phyloP scores from a whole-genome alignment of 768 basidiomycete genomes.

The Auriscalpium orientale region DNA sequence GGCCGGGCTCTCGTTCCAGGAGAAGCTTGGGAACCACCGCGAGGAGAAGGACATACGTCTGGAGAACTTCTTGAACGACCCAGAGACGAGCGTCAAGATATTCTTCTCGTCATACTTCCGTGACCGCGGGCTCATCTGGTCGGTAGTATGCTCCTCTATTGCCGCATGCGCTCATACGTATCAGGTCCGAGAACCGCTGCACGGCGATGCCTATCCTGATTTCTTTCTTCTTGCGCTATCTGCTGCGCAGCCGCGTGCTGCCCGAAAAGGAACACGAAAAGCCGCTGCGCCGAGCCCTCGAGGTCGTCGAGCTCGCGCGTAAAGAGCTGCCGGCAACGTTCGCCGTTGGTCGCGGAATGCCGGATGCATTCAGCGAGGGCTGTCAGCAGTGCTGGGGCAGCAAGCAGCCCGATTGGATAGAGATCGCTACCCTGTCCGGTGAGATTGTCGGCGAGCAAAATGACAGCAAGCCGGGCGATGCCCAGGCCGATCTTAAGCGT shows the following conservation, averaged over 20 bases:
- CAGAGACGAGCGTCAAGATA: slow-evolving; percentile 47
- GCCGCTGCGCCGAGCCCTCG: slow-evolving; percentile 38
- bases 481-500: background rate
- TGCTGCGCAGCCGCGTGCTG: slow-evolving; percentile 49
- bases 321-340: slow-evolving; percentile 46
- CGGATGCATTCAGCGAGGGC: slow-evolving; percentile 43
- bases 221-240: slow-evolving; percentile 51
- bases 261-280: slow-evolving; percentile 39
- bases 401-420: slow-evolving; percentile 11
- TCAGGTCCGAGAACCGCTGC: slow-evolving; percentile 43
- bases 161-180: background rate
- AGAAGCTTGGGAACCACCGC: slow-evolving; percentile 13
- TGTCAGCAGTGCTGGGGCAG: slow-evolving; percentile 45
- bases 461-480: slow-evolving; percentile 17
- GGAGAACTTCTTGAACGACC: slow-evolving; percentile 50
- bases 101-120: slow-evolving; percentile 69
- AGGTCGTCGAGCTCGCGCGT: slow-evolving; percentile 33
- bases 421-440: slow-evolving; percentile 13
- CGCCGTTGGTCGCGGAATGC: slow-evolving; percentile 36
- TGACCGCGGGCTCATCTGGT: slow-evolving; percentile 66
- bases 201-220: slow-evolving; percentile 45
- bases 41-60: slow-evolving; percentile 24
- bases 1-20: slow-evolving; percentile 2
- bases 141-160: slow-evolving; percentile 12
- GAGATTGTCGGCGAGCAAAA: slow-evolving; percentile 25